Evolutionary conservation across 352 stramenopile genomes (phyloP).

Genomic region (Phytophthora kernoviae): DNA sequence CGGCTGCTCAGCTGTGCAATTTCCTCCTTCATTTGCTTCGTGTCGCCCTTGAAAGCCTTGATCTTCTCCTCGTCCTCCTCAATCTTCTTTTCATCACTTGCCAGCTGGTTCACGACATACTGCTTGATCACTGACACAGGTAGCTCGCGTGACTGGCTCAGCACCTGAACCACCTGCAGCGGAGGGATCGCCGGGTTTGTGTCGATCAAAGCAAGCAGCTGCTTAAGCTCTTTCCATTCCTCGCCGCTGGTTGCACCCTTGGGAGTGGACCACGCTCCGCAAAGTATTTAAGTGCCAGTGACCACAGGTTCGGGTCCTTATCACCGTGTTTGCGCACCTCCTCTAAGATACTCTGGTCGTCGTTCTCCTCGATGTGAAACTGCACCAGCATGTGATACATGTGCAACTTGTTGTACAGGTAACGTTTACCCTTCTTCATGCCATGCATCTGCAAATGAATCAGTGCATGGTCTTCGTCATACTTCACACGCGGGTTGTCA

Average conservation of each 20-base stretch:
- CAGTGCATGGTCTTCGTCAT: conserved; percentile 93
- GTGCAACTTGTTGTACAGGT: conserved; percentile 94
- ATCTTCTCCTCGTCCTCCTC: conserved; percentile 89
- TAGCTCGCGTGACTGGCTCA: conserved; percentile 83
- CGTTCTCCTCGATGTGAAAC: conserved; percentile 93
- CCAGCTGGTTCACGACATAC: conserved; percentile 87
- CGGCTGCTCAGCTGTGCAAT: conserved; percentile 83
- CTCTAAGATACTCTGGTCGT: conserved; percentile 89
- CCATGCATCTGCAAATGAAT: conserved; percentile 93
- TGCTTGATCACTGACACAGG: conserved; percentile 84
- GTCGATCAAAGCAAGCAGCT: conserved; percentile 79
- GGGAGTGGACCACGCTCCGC: conserved; percentile 74
- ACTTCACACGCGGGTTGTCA: conserved; percentile 89
- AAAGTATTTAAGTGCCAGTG: conserved; percentile 91
- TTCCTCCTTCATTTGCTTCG: conserved; percentile 92
- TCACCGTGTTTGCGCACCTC: conserved; percentile 90
- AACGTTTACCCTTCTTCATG: conserved; percentile 93
- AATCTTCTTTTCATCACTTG: conserved; percentile 81
- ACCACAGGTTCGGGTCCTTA: conserved; percentile 91
- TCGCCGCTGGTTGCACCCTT: conserved; percentile 65
- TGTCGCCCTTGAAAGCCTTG: conserved; percentile 85
- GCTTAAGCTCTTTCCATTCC: conserved; percentile 83
- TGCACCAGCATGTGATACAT: conserved; percentile 95
- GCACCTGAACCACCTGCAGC: conserved; percentile 84
- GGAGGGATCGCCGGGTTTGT: conserved; percentile 83